Evolutionary conservation across 2,329 filamentous ascomycete genomes (phyloP).

Genomic region (Catunica adiposa): DNA sequence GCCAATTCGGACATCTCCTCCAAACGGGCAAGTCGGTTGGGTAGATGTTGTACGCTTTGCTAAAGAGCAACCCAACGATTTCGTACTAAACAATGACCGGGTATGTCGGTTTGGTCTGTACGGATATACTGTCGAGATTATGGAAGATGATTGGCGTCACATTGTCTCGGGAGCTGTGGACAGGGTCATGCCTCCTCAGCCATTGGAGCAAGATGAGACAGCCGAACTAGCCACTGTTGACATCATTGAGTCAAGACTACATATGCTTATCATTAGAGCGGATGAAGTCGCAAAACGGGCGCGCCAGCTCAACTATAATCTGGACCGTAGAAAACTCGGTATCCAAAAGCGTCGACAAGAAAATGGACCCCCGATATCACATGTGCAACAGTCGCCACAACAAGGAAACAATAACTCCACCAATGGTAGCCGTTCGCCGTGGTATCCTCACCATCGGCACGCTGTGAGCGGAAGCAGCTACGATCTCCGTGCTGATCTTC

Average conservation of each 20-base stretch:
- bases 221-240: constrained; percentile 72
- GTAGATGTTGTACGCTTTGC: constrained; percentile 75
- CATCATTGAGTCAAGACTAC: constrained; percentile 64
- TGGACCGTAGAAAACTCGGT: constrained; percentile 59
- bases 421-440: constrained; percentile 7
- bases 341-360: constrained; percentile 44
- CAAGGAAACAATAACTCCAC: background rate
- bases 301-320: constrained; percentile 63
- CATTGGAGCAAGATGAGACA: constrained; percentile 70
- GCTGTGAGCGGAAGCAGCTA: constrained; percentile 18
- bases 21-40: constrained; percentile 50
- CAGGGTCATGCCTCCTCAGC: constrained; percentile 59
- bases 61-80: constrained; percentile 62
- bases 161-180: constrained; percentile 72
- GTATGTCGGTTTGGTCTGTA: constrained; percentile 72
- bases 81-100: constrained; percentile 51
- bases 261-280: constrained; percentile 61
- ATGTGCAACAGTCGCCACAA: constrained; percentile 6
- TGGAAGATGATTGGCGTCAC: constrained; percentile 72
- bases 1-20: constrained; percentile 39
- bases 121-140: constrained; percentile 67
- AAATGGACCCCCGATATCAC: constrained; percentile 9
- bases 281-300: constrained; percentile 50
- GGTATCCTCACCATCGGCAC: constrained; percentile 12
- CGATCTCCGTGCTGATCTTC: constrained; percentile 37